phyloP scores from a whole-genome alignment of 2,329 filamentous ascomycete species.

The Ramularia endophylla region DNA sequence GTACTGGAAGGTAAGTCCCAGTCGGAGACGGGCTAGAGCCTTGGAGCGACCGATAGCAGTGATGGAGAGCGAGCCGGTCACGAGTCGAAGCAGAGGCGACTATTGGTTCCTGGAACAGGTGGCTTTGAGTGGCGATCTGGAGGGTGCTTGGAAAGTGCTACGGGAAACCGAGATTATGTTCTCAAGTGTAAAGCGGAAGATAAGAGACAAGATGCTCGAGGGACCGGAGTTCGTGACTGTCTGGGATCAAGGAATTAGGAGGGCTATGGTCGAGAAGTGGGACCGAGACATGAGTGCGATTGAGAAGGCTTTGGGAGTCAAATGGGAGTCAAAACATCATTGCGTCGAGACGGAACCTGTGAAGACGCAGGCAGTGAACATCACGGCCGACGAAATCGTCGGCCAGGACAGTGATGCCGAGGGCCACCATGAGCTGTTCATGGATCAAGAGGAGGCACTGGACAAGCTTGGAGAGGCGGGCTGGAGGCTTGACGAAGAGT shows the following conservation, averaged over 20 bases:
- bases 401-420: slow-evolving; percentile 11
- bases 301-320: slow-evolving; percentile 27
- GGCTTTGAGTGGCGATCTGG: slow-evolving; percentile 23
- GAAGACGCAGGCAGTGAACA: too few species aligned
- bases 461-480: slow-evolving; percentile 21
- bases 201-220: slow-evolving; percentile 24
- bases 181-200: slow-evolving; percentile 13
- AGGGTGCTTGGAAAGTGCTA: slow-evolving; percentile 28
- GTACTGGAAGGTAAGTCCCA: slow-evolving; percentile 24
- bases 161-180: slow-evolving; percentile 22
- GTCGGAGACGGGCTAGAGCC: slow-evolving; percentile 18
- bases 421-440: slow-evolving; percentile 22
- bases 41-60: slow-evolving; percentile 4
- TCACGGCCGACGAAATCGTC: background rate
- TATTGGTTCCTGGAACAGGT: slow-evolving; percentile 33
- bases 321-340: slow-evolving; percentile 18
- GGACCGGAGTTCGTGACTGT: slow-evolving; percentile 20
- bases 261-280: slow-evolving; percentile 26
- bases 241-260: slow-evolving; percentile 22
- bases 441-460: slow-evolving; percentile 25
- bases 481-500: slow-evolving; percentile 23
- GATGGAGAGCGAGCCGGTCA: slow-evolving; percentile 9
- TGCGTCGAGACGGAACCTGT: too few species aligned
- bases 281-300: slow-evolving; percentile 26
- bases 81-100: slow-evolving; percentile 26